Evolutionary conservation across 163 green algal genomes (phyloP).

Genomic region (Chlorella variabilis): DNA sequence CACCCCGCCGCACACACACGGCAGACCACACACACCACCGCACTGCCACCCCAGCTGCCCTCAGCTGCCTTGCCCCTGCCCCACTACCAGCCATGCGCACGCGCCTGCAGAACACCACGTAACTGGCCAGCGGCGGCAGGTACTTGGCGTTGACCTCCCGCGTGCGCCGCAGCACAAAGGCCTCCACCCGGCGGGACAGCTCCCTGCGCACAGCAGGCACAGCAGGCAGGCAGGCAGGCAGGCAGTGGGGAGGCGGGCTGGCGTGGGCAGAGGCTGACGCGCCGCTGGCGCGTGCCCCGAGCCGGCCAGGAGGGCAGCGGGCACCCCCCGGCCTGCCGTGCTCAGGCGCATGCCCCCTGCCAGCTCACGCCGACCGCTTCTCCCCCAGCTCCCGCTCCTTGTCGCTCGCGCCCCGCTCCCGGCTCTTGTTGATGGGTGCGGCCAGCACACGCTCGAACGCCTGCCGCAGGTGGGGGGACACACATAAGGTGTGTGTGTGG

Average conservation of each 20-base stretch:
- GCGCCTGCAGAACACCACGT: slow-evolving; percentile 81
- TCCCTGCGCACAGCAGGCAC: slow-evolving; percentile 53
- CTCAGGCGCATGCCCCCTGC: too few species aligned
- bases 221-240: not conserved
- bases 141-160: slow-evolving; percentile 72
- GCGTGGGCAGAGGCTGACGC: too few species aligned
- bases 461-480: not conserved
- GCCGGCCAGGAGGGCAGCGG: too few species aligned
- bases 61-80: too few species aligned
- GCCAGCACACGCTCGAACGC: slow-evolving; percentile 79
- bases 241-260: not conserved
- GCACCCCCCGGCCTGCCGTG: too few species aligned
- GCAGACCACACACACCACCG: too few species aligned
- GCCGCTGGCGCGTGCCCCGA: too few species aligned
- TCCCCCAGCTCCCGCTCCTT: slow-evolving; percentile 70
- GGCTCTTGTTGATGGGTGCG: slow-evolving; percentile 63
- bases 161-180: slow-evolving; percentile 79
- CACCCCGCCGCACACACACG: too few species aligned
- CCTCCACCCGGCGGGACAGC: slow-evolving; percentile 56
- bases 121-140: slow-evolving; percentile 71
- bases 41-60: too few species aligned
- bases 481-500: too few species aligned
- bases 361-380: slow-evolving; percentile 62
- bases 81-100: not conserved
- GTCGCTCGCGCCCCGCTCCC: slow-evolving; percentile 68